Conservation (phyloP, 2,329 filamentous ascomycete genomes). For the Pochonia chlamydosporia region DNA sequence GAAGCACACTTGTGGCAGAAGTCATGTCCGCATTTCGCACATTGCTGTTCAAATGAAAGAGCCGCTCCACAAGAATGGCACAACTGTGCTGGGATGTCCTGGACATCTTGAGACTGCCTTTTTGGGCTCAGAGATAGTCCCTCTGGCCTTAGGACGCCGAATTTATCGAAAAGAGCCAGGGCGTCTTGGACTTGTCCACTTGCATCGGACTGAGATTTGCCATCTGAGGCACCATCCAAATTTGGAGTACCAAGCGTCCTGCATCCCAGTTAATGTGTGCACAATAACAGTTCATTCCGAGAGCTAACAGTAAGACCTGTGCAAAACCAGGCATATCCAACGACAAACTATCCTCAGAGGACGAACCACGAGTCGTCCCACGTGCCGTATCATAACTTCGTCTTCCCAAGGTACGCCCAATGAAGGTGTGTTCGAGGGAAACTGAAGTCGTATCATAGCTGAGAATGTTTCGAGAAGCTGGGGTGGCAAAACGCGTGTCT, state of each 20-base stretch:
- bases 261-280: not conserved
- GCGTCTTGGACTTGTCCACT: conserved; percentile 34
- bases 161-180: conserved; percentile 40
- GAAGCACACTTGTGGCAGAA: conserved; percentile 42
- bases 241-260: not conserved
- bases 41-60: conserved; percentile 32
- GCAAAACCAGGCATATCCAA: not conserved
- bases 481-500: conserved; percentile 17
- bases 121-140: conserved; percentile 38
- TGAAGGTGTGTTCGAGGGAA: conserved; percentile 6
- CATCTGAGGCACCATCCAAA: not conserved
- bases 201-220: conserved; percentile 22
- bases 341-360: not conserved
- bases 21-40: conserved; percentile 43
- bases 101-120: conserved; percentile 12
- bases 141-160: conserved; percentile 38
- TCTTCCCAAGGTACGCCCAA: conserved; percentile 6
- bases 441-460: conserved; percentile 1
- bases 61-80: conserved; percentile 46
- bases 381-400: conserved; percentile 6
- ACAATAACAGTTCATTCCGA: not conserved
- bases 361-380: conserved; percentile 3
- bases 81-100: conserved; percentile 25
- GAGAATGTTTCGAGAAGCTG: conserved; percentile 16
- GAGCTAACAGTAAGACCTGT: conserved; percentile 1